Evolutionary conservation across 2,329 filamentous ascomycete genomes (phyloP), one percentile per base, ranked within the genome.

Genomic region (Pseudopyricularia cyperi): DNA sequence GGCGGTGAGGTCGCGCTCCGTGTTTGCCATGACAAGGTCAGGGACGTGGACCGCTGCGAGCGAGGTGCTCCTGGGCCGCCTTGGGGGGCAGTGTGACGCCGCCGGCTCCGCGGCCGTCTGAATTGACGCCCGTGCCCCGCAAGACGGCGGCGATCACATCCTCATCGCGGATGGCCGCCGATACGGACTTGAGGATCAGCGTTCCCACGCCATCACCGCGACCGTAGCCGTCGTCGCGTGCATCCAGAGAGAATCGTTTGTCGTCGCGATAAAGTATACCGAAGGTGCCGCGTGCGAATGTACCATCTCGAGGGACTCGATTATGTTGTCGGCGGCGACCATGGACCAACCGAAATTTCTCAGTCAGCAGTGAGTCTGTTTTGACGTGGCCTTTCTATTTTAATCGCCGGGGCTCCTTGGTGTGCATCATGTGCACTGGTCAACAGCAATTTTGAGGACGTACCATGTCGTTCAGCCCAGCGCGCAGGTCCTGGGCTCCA

Each of bases 141-240:
- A 72, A 60, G 7, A 70, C 52, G 2, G 60, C 62, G 3, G 61
- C 55, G 28, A 70, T 65, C 0, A 63, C 62, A 54, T 76, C 69
- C 4, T 66, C 63, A 42, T 71, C 68, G 3, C 56, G 53, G 1
- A 75, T 50, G 1, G 74, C 73, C 48, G 67, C 65, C 1, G 60
- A 56, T 0, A 76, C 59, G 0, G 60, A 62, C 60, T 76, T 76
- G 0, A 77, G 51, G 0, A 73, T 51, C 1, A 76, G 37, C 4
- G 63, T 56, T 2, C 57, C 66, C 4, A 68, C 58, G 1, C 69
- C 74, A 52, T 77, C 74, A 1, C 68, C 73, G 9, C 70, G 63
- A 0, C 61, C 66, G 54, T 75, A 77, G 0, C 74, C 74, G 52
- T 71, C 63, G 1, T 69, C 74, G 1, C 57, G 55, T 2, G 57